Base-by-base conservation (phyloP, 1,284 basidiomycete species). In the Leccinum colubrinum region DNA sequence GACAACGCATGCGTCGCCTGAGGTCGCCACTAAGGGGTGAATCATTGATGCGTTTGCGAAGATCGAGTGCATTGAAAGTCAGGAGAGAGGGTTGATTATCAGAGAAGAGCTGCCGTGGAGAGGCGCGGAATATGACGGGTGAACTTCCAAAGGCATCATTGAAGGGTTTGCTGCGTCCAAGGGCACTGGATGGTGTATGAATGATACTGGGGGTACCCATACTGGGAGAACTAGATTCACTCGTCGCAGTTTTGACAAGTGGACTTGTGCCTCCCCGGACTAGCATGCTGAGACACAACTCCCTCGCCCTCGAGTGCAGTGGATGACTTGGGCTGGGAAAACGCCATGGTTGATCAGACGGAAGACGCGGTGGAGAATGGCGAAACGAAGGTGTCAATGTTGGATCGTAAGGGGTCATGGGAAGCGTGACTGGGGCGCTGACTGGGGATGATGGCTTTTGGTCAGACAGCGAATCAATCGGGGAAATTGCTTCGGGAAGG, bases 341-440 rank as follows among this genome's bases (percentile, higher is more conserved):
- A 41, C 86, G 83, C 90, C 89, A 91, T 5, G 90, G 88, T 62
- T 90, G 88, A 65, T 88, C 85, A 17, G 84, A 87, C 6, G 87
- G 86, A 20, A 86, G 80, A 6, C 83, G 86, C 0, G 85, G 82
- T 11, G 88, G 86, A 6, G 87, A 90, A 70, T 91, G 88, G 50
- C 86, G 84, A 74, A 90, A 91, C 5, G 87, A 82, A 0, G 89
- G 89, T 0, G 89, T 90, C 35, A 82, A 75, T 9, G 83, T 79
- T 39, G 89, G 89, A 68, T 91, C 82, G 63, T 91, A 91, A 2
- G 89, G 89, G 1, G 89, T 89, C 64, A 83, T 79, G 7, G 86
- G 84, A 55, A 86, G 77, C 35, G 79, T 68, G 43, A 62, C 53
- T 22, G 64, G 62, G 4, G 59, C 62, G 39, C 53, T 41, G 30